phyloP scores from a whole-genome alignment of 805 yeast genomes.

The Candida jianshihensis region DNA sequence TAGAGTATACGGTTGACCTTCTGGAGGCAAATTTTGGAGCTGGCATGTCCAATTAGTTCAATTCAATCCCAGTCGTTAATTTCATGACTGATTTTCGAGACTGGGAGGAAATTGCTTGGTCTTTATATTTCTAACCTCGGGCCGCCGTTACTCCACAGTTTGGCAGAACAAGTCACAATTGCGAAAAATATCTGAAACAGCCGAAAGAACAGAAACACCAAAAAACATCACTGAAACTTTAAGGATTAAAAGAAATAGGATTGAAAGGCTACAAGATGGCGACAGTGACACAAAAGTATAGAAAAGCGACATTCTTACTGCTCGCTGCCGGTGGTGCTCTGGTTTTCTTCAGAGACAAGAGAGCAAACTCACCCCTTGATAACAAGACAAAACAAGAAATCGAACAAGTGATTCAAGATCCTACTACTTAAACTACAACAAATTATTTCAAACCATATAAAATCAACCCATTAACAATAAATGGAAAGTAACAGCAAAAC shows the following conservation, averaged over 20 bases:
- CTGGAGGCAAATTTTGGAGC: constrained; percentile 39
- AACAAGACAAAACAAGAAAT: constrained; percentile 4
- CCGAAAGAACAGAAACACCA: too few species aligned
- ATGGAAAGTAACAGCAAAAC: background rate
- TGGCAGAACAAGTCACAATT: background rate
- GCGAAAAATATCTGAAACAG: background rate
- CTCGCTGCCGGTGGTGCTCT: constrained; percentile 10
- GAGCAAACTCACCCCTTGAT: background rate
- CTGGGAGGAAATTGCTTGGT: too few species aligned
- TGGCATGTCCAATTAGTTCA: too few species aligned
- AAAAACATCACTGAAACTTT: too few species aligned
- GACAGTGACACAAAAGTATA: constrained; percentile 7
- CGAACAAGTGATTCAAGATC: constrained; percentile 13
- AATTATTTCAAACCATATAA: constrained; percentile 2
- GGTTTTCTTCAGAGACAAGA: constrained; percentile 7
- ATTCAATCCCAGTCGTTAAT: too few species aligned
- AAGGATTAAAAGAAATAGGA: too few species aligned
- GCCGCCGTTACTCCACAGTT: background rate
- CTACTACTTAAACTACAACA: constrained; percentile 5
- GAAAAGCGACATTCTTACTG: constrained; percentile 13
- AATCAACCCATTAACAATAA: background rate
- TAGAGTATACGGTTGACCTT: constrained; percentile 68
- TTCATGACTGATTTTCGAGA: too few species aligned
- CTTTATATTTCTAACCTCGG: too few species aligned
- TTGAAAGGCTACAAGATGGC: constrained; percentile 2